Base-by-base conservation (phyloP, 192 early-diverging fungal genomes). In the Umbelopsis sp. region DNA sequence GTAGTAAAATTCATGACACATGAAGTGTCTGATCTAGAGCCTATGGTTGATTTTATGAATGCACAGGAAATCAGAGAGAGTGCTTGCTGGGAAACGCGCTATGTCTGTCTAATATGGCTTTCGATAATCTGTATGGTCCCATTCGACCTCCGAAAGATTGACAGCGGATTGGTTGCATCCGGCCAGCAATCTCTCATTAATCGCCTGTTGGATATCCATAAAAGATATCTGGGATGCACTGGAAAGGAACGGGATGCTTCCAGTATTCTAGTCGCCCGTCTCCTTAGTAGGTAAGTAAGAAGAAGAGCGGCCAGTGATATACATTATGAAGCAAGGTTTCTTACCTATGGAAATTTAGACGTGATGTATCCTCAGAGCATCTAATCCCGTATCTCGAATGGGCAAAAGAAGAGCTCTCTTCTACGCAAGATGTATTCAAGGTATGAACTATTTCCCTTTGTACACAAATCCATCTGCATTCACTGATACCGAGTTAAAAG, bases 111-210 rank as follows among this genome's bases (percentile, higher is more conserved):
- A 24, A 85, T 99, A 14, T 98, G 97, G 96, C 81, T 98, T 16
- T 97, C 96, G 10, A 85, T 98, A n/a, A 85, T 98, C 76, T 88
- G 88, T 56, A 97, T 97, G 93, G 89, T 97, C 36, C 98, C 98
- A 5, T 99, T 99, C 79, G 96, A 98, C 74, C 82, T 99, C 14
- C 87, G 84, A 68, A 91, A 81, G 17, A 87, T 99, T 22, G 97
- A 97, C 76, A 94, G 94, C 70, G 84, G 86, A 1, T 31, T 36
- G 4, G 36, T 52, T 36, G 36, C 51, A 20, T 45, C 24, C 8
- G 32, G 67, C 3, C 45, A 86, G 78, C 80, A 79, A 34, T 71
- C 88, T 2, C 83, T 98, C 10, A 84, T 96, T 6, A 85, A 88
- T 4, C 74, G 84, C 34, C 89, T 97, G 80, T 66, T 96, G 4